Conservation (phyloP, 257 asterid species). For the Datura wrightii region DNA sequence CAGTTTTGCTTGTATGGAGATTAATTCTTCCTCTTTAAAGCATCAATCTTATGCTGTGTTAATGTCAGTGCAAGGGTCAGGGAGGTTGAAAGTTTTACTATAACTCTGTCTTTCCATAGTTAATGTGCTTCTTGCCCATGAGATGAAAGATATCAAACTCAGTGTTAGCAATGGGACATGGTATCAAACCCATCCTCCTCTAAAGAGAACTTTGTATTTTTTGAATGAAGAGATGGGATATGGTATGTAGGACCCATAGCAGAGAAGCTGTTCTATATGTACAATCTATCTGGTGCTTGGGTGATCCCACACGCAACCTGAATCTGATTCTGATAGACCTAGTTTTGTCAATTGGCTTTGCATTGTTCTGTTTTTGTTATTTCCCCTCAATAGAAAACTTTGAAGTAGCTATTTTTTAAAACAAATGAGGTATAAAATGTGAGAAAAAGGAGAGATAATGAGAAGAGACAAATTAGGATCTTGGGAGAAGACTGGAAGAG, state of each 20-base stretch:
- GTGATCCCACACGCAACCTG: neutral
- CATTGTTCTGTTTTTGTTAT: neutral
- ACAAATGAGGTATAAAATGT: neutral
- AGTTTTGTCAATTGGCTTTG: neutral
- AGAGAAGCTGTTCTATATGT: neutral
- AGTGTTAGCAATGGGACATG: neutral
- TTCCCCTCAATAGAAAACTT: neutral
- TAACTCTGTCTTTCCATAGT: neutral
- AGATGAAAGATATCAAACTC: neutral
- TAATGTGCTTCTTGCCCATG: neutral
- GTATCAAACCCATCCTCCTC: neutral
- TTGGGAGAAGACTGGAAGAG: neutral
- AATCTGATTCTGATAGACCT: neutral
- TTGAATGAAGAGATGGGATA: neutral
- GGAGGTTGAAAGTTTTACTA: neutral
- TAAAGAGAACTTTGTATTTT: neutral
- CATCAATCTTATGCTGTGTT: neutral
- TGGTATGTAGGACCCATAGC: neutral
- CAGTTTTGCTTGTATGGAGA: neutral
- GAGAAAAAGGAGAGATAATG: conserved; percentile 7
- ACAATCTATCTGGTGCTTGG: neutral
- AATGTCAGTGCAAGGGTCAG: neutral
- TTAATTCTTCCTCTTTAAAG: neutral
- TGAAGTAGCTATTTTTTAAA: neutral
- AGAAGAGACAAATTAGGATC: neutral